These are phyloP conservation scores for Chalara sp. DNA, from an alignment of 2,329 filamentous ascomycete species.

Conservation along the genomic window DNA sequence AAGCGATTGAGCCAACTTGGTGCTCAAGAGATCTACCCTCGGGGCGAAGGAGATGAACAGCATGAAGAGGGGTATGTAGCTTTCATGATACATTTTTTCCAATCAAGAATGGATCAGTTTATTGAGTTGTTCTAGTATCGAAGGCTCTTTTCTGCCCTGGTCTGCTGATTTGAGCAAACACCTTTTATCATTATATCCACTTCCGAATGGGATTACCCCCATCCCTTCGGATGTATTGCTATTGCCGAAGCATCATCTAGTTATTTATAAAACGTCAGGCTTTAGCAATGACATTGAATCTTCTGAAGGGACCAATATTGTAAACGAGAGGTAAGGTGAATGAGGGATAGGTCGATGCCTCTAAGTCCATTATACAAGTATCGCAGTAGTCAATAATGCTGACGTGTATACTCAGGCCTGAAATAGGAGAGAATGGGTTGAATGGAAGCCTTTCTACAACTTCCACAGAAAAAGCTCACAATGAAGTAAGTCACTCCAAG, in stretches of 20 bases:
- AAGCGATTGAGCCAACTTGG: constrained; percentile 81
- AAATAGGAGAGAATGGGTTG: too few relatives aligned
- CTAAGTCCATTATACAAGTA: too few relatives aligned
- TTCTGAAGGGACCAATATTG: too few relatives aligned
- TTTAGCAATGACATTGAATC: too few relatives aligned
- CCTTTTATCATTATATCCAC: constrained; percentile 61
- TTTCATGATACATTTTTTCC: background rate
- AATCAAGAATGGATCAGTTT: too few relatives aligned
- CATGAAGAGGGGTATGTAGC: constrained; percentile 78
- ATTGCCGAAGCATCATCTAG: constrained; percentile 58
- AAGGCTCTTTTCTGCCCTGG: constrained; percentile 79
- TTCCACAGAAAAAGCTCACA: too few relatives aligned
- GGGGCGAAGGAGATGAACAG: constrained; percentile 88
- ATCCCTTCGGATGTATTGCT: constrained; percentile 70
- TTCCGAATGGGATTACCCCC: constrained; percentile 58
- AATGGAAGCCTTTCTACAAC: too few relatives aligned
- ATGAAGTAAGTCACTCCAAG: too few relatives aligned
- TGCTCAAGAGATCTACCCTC: constrained; percentile 65
- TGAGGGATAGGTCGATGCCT: too few relatives aligned
- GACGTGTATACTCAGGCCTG: too few relatives aligned
- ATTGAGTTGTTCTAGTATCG: constrained; percentile 48
- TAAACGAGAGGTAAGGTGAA: too few relatives aligned
- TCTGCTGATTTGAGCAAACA: constrained; percentile 57
- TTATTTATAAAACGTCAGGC: background rate
- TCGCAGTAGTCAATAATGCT: too few relatives aligned